Evolutionary conservation across 805 yeast genomes (phyloP), one percentile per base, ranked within the genome.

Genomic region (Metschnikowia santaceciliae): DNA sequence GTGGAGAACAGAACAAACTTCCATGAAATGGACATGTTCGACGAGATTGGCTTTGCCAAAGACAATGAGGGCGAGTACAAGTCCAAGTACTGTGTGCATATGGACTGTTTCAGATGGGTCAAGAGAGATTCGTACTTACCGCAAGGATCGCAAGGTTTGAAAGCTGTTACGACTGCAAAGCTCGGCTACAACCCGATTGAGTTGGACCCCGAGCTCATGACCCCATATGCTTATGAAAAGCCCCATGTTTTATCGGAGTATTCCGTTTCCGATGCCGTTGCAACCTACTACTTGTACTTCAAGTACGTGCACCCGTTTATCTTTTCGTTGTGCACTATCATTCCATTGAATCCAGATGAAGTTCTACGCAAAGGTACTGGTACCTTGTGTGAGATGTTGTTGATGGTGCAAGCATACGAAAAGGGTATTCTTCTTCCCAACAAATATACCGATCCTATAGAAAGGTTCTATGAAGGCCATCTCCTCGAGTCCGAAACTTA

Each of bases 201-300:
- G 69, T 75, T 94, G 52, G 99, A 94, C 61, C 99, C 99, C 0
- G 99, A 94, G 69, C 73, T 91, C 46, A 94, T 94, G 99, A 90
- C 97, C 0, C 97, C 97, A 0, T 94, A 92, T 67, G 99, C 99
- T 3, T 82, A 85, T 58, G 96, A 91, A 61, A 82, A 86, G 60
- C 99, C 99, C 0, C 98, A 94, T 62, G 71, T 86, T 3, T 70
- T 94, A 47, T 90, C 99, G 0, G 99, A 95, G 65, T 94, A 94
- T 68, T 95, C 99, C 0, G 99, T 94, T 26, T 95, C 99, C 51
- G 99, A 94, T 77, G 99, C 99, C 11, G 99, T 95, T 37, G 99
- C 99, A 4, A 94, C 99, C 0, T 94, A 91, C 65, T 94, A 94
- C 68, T 74, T 94, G 42, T 94, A 91, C 72, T 91, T 87, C 82